These are phyloP conservation scores for Lodderomyces margitis DNA, from an alignment of 1,139 yeast genomes.

Conservation along the genomic window DNA sequence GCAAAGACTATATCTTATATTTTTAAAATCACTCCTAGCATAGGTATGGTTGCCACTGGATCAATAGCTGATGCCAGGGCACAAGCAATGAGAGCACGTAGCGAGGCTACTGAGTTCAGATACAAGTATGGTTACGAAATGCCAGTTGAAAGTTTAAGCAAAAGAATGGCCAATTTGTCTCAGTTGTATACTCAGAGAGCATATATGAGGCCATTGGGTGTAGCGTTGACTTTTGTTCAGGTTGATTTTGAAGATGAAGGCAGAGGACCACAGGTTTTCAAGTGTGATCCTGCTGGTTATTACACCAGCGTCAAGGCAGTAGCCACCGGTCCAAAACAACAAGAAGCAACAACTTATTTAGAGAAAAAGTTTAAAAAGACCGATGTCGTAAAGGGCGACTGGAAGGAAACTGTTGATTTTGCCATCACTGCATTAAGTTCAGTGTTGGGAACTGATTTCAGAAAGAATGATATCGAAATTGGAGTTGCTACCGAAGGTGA, in stretches of 20 bases:
- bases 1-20: slow-evolving; percentile 81
- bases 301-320: slow-evolving; percentile 89
- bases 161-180: slow-evolving; percentile 91
- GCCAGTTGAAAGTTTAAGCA: slow-evolving; percentile 92
- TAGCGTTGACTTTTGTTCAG: slow-evolving; percentile 82
- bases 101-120: slow-evolving; percentile 92
- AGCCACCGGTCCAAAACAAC: slow-evolving; percentile 96
- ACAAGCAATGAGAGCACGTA: slow-evolving; percentile 83
- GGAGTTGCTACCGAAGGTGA: slow-evolving; percentile 79
- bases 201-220: slow-evolving; percentile 98
- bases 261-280: slow-evolving; percentile 84
- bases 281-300: slow-evolving; percentile 98
- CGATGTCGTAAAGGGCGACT: slow-evolving; percentile 71
- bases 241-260: slow-evolving; percentile 72
- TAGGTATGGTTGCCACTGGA: slow-evolving; percentile 94
- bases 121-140: slow-evolving; percentile 95
- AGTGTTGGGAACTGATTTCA: slow-evolving; percentile 87
- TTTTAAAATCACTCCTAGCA: slow-evolving; percentile 73
- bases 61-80: slow-evolving; percentile 96
- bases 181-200: slow-evolving; percentile 97
- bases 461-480: slow-evolving; percentile 88
- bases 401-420: slow-evolving; percentile 87
- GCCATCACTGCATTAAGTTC: slow-evolving; percentile 84
- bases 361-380: slow-evolving; percentile 89
- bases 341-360: slow-evolving; percentile 85